phyloP scores from a whole-genome alignment of 345 rosid genomes.

The thale cress (Arabidopsis thaliana) region DNA sequence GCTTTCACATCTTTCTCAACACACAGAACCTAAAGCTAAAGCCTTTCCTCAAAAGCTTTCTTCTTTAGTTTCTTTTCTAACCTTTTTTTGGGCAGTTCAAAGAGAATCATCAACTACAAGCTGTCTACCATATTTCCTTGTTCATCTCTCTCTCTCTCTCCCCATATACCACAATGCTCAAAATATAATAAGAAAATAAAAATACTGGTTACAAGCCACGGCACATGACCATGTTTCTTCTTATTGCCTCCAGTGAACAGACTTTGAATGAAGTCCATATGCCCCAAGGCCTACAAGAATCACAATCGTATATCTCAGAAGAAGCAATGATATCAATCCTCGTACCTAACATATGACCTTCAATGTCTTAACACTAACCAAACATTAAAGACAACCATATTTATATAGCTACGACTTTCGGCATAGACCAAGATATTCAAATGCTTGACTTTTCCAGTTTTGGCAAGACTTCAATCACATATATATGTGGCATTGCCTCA shows the following conservation, averaged over 20 bases:
- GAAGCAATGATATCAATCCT: conserved; percentile 40
- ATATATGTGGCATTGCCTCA: conserved; percentile 33
- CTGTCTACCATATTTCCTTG: conserved; percentile 37
- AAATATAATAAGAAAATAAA: neutral
- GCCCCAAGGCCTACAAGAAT: conserved; percentile 28
- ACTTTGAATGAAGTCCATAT: conserved; percentile 18
- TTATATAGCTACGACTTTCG: conserved; percentile 34
- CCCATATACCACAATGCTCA: neutral
- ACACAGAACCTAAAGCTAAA: conserved; percentile 38
- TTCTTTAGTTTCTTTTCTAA: conserved; percentile 44
- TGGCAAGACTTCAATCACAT: conserved; percentile 29
- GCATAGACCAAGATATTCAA: conserved; percentile 34
- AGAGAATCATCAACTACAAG: conserved; percentile 35
- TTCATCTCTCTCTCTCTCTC: conserved; percentile 28
- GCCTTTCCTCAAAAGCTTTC: conserved; percentile 47
- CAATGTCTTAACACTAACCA: conserved; percentile 42
- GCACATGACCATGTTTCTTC: conserved; percentile 3
- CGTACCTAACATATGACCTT: conserved; percentile 45
- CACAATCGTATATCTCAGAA: conserved; percentile 9
- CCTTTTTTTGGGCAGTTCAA: conserved; percentile 31
- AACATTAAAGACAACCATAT: conserved; percentile 37
- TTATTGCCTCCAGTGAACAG: conserved; percentile 4
- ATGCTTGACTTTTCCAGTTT: conserved; percentile 40
- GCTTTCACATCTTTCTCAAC: conserved; percentile 42
- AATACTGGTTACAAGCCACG: neutral